These are phyloP conservation scores for Citrus unshiu DNA, from an alignment of 345 rosid genomes.

Conservation along the genomic window DNA sequence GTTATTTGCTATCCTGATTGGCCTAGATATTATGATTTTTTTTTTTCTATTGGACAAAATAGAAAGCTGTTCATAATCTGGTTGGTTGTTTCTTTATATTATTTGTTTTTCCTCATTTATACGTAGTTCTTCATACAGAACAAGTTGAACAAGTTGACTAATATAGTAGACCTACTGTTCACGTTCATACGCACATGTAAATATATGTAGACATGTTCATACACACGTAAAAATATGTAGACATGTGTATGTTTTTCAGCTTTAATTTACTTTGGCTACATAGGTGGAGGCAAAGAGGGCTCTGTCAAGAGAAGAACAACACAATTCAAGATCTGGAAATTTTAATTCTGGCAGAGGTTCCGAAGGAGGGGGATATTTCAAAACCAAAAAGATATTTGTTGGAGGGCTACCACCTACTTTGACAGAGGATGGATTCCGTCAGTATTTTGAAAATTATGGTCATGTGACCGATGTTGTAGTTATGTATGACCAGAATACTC, in stretches of 20 bases:
- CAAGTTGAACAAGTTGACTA: too few relatives aligned
- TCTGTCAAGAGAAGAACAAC: conserved; percentile 41
- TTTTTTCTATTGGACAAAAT: background rate
- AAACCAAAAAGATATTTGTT: conserved; percentile 40
- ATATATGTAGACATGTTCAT: background rate
- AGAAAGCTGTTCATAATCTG: background rate
- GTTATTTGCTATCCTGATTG: background rate
- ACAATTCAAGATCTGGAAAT: conserved; percentile 28
- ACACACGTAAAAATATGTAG: background rate
- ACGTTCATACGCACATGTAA: background rate
- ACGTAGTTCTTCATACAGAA: too few relatives aligned
- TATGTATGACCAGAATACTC: conserved; percentile 43
- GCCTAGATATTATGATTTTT: background rate
- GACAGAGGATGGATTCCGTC: conserved; percentile 35
- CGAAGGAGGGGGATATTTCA: conserved; percentile 30
- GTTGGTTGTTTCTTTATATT: background rate
- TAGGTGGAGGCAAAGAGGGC: conserved; percentile 46
- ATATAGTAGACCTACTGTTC: background rate
- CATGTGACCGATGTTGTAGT: conserved; percentile 38
- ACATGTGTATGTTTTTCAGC: background rate
- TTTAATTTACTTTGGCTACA: conserved; percentile 9
- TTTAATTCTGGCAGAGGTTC: conserved; percentile 24
- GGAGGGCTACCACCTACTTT: conserved; percentile 36
- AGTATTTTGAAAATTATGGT: conserved; percentile 35
- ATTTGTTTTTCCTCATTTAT: background rate